A percentile compares a stretch with the other conserved stretches of the same genome.
Conservation (phyloP, 768 basidiomycete genomes). For the Mycena chlorophos region DNA sequence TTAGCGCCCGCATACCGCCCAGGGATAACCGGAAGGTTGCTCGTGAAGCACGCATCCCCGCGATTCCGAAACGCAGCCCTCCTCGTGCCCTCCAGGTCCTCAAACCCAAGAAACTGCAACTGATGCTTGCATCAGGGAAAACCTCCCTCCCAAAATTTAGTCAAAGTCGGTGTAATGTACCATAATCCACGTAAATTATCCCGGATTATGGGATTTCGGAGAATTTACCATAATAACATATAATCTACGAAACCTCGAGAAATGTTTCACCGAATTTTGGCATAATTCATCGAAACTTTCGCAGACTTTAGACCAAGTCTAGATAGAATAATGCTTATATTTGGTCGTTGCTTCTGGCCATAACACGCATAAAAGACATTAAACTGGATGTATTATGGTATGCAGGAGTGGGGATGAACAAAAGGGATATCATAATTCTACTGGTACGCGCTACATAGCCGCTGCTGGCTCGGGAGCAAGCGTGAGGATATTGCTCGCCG, state of each 20-base stretch:
- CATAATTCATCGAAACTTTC: background rate
- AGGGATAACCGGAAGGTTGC: constrained; percentile 16
- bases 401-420: background rate
- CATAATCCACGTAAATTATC: background rate
- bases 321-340: too few species aligned
- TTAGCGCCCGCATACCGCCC: constrained; percentile 2
- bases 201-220: background rate
- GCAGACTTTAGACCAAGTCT: too few species aligned
- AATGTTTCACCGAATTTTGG: background rate
- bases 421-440: background rate
- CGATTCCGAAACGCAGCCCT: constrained; percentile 17
- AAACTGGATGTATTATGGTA: background rate
- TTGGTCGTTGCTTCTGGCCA: too few species aligned
- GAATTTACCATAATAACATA: background rate
- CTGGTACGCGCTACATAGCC: too few species aligned
- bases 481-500: background rate
- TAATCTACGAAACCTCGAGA: background rate
- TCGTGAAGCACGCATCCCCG: constrained; percentile 14
- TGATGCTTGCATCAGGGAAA: background rate
- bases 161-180: background rate
- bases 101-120: too few species aligned
- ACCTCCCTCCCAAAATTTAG: background rate
- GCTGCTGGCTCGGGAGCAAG: background rate
- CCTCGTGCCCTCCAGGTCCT: too few species aligned
- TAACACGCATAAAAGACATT: too few species aligned